Evolutionary conservation across 768 basidiomycete species (phyloP), one percentile per base, ranked within the genome.

Genomic region (Mycena leptocephala): DNA sequence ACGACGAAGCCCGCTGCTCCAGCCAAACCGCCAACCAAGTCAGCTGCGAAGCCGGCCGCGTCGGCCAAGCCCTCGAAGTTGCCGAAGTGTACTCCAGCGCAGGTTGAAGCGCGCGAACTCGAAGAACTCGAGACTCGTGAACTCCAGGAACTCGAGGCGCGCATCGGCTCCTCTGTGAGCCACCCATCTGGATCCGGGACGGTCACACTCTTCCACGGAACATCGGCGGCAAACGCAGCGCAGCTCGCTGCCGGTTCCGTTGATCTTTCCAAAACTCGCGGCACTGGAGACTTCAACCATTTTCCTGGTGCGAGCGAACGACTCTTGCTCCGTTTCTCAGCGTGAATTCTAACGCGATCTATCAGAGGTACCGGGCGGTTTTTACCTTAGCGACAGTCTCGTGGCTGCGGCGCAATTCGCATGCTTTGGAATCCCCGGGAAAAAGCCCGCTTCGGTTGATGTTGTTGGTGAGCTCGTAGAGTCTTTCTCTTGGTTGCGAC

Each of bases 341-440:
- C 20, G 41, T 43, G 16, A 39, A 39, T 30, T 37, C 30, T 53
- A 64, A 62, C 26, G 24, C 37, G 18, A 28, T 32, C 9, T 22
- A 11, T 32, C 70, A 72, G 70, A 72, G 61, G 70, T 72, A 1
- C 26, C 61, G 5, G 61, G 70, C 1, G 70, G 70, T 13, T 72
- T 72, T 35, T 72, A 72, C 13, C 43, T 73, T 41, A 32, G 41
- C 2, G 72, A 73, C 32, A 66, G 64, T 66, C 53, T 73, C 22
- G 33, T 66, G 3, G 64, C 72, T 5, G 72, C 72, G 8, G 65
- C 63, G 9, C 72, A 73, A 28, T 73, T 73, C 32, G 72, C 72
- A 13, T 73, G 72, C 64, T 66, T 58, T 32, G 72, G 64, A 35
- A 66, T 65, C 9, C 64, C 72, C 13, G 61, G 63, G 9, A n/a